A percentile compares a stretch with the other conserved stretches of the same genome.
These are phyloP conservation scores for Adansonia digitata DNA, from an alignment of 345 rosid species.

Conservation along the genomic window DNA sequence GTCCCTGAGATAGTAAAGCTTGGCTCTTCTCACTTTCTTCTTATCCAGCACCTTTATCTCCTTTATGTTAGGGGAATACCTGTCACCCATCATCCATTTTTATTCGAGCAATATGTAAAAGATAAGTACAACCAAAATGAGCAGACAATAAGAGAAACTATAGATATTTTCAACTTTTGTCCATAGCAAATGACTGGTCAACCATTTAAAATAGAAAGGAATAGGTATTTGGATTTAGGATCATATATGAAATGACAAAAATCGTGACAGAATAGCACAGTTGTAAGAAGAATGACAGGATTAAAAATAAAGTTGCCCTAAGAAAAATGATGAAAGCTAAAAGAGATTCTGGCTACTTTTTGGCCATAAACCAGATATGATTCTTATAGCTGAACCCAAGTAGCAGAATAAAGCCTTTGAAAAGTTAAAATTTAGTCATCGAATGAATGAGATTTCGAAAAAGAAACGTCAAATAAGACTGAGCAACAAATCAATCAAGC, in stretches of 20 bases:
- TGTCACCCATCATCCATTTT: conserved; percentile 29
- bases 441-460: background rate
- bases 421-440: background rate
- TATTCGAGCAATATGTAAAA: conserved; percentile 10
- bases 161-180: background rate
- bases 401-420: background rate
- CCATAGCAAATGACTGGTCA: background rate
- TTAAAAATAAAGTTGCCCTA: background rate
- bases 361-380: background rate
- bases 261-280: background rate
- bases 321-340: background rate
- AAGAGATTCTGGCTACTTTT: too few relatives aligned
- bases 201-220: too few relatives aligned
- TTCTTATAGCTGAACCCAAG: background rate
- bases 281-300: background rate
- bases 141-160: background rate
- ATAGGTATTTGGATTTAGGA: background rate
- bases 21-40: conserved; percentile 93
- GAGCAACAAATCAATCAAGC: background rate
- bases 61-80: conserved; percentile 92
- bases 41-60: conserved; percentile 91
- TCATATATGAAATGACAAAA: background rate
- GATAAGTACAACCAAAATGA: background rate
- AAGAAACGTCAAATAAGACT: background rate
- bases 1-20: conserved; percentile 87